Conservation (phyloP, 208 protist species). For the Crithidia brevicula region DNA sequence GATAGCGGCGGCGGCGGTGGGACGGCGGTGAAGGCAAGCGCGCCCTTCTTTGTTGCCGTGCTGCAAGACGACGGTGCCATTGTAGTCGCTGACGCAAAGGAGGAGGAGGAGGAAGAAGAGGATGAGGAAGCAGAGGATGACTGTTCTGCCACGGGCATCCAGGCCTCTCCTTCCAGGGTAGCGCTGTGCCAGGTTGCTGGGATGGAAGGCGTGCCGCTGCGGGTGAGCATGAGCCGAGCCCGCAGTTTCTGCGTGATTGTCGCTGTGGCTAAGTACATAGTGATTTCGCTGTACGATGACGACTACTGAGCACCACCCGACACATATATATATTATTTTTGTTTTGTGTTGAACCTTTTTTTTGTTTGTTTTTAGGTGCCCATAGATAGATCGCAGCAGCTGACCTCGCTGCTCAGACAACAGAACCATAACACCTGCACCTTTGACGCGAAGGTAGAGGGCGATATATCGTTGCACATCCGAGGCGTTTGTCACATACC, state of each 20-base stretch:
- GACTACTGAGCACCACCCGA: slow-evolving; percentile 26
- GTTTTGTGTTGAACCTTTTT: not conserved
- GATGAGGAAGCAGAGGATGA: slow-evolving; percentile 5
- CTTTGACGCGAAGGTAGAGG: too few species aligned
- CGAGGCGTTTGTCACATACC: too few species aligned
- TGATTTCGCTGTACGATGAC: slow-evolving; percentile 73
- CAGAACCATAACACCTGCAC: too few species aligned
- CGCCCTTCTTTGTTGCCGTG: slow-evolving; percentile 42
- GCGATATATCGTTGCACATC: too few species aligned
- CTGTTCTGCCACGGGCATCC: not conserved
- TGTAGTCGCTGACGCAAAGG: slow-evolving; percentile 19
- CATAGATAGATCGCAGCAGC: slow-evolving; percentile 12
- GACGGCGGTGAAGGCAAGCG: not conserved
- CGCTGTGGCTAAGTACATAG: slow-evolving; percentile 59
- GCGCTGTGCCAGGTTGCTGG: slow-evolving; percentile 51
- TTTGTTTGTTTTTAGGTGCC: not conserved
- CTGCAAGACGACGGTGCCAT: slow-evolving; percentile 45
- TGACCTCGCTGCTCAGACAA: too few species aligned
- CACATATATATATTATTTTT: not conserved
- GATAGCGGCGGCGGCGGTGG: not conserved
- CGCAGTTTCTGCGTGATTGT: slow-evolving; percentile 76
- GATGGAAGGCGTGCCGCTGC: slow-evolving; percentile 43
- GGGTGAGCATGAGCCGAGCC: slow-evolving; percentile 57
- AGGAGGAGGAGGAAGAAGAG: slow-evolving; percentile 41
- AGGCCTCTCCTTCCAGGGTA: not conserved